Conservation (phyloP, 1,139 yeast species). For the Yamadazyma dushanensis region DNA sequence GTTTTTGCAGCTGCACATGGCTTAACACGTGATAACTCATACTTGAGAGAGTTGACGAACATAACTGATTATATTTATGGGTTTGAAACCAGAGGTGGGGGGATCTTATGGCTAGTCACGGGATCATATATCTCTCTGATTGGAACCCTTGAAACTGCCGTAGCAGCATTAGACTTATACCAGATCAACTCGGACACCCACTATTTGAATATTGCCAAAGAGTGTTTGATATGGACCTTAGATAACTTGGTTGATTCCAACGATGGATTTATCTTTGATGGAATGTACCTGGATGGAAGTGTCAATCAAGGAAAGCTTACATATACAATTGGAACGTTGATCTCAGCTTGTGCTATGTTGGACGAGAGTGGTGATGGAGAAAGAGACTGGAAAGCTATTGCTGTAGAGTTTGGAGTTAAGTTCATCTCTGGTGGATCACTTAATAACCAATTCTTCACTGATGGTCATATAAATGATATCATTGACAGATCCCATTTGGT, state of each 20-base stretch:
- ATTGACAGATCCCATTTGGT: constrained; percentile 21
- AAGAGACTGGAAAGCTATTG: constrained; percentile 19
- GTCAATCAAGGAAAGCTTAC: constrained; percentile 35
- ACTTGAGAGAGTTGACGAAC: constrained; percentile 11
- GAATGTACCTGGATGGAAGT: constrained; percentile 22
- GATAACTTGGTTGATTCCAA: constrained; percentile 27
- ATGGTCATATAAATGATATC: constrained; percentile 21
- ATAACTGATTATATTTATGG: constrained; percentile 9
- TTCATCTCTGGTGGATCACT: constrained; percentile 16
- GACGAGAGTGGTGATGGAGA: constrained; percentile 14
- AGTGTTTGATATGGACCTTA: constrained; percentile 25
- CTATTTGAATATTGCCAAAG: constrained; percentile 18
- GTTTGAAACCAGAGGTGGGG: constrained; percentile 26
- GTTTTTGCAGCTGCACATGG: constrained; percentile 28
- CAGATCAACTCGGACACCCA: constrained; percentile 8
- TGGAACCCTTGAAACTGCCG: constrained; percentile 35
- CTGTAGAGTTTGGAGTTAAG: constrained; percentile 19
- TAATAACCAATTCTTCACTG: constrained; percentile 17
- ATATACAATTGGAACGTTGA: constrained; percentile 37
- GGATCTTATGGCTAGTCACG: constrained; percentile 30
- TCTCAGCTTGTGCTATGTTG: constrained; percentile 32
- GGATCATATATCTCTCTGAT: constrained; percentile 34
- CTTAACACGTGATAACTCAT: constrained; percentile 12
- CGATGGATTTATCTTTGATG: constrained; percentile 34
- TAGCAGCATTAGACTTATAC: constrained; percentile 33